These are phyloP conservation scores for Rhynchosporium graminicola DNA, from an alignment of 2,329 filamentous ascomycete species.

Conservation along the genomic window DNA sequence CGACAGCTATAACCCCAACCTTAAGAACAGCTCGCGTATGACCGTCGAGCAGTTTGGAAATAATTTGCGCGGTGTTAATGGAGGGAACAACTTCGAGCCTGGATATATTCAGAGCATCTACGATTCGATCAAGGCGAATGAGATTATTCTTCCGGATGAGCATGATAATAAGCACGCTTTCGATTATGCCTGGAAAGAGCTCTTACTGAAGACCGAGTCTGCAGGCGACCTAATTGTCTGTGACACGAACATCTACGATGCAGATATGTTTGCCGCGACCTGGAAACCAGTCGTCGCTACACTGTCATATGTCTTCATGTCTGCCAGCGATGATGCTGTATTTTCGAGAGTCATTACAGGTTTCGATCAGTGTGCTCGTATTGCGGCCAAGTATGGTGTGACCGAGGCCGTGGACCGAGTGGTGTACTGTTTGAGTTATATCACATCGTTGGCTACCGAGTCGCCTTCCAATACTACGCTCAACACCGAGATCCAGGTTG, in stretches of 20 bases:
- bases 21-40: constrained; percentile 81
- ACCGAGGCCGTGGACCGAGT: constrained; percentile 91
- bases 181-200: constrained; percentile 95
- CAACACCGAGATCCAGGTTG: constrained; percentile 94
- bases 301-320: constrained; percentile 98
- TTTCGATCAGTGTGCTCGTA: constrained; percentile 93
- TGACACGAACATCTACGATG: constrained; percentile 92
- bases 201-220: constrained; percentile 80
- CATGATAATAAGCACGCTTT: constrained; percentile 97
- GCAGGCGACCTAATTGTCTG: constrained; percentile 75
- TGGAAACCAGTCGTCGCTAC: constrained; percentile 96
- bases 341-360: constrained; percentile 92
- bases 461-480: constrained; percentile 77
- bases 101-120: constrained; percentile 87
- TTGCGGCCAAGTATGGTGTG: constrained; percentile 81
- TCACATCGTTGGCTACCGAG: constrained; percentile 82
- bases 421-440: constrained; percentile 83
- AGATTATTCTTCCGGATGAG: constrained; percentile 96
- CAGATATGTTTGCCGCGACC: constrained; percentile 94
- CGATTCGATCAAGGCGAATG: constrained; percentile 85
- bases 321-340: constrained; percentile 92
- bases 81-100: constrained; percentile 76
- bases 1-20: constrained; percentile 92
- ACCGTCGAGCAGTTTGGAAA: constrained; percentile 76
- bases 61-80: constrained; percentile 90